Conservation (phyloP, 495 filamentous ascomycete genomes). For the Darksidea phi region DNA sequence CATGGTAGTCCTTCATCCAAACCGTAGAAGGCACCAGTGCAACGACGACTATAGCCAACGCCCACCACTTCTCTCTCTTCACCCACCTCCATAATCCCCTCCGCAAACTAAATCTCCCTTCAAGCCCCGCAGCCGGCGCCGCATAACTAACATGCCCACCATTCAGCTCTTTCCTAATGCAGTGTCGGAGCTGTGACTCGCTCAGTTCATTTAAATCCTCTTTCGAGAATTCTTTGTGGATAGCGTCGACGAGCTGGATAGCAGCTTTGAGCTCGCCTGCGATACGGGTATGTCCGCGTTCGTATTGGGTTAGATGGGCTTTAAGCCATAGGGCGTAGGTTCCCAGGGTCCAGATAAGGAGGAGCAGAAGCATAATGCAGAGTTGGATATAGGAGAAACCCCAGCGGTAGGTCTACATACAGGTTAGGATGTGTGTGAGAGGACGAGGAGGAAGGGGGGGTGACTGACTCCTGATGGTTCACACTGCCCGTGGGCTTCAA, state of each 20-base stretch:
- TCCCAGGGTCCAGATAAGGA: neutral
- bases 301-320: neutral
- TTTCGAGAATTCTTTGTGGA: neutral
- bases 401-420: conserved; percentile 1
- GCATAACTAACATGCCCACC: too few species aligned
- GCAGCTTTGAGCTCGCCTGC: conserved; percentile 2
- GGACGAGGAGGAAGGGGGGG: neutral
- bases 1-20: too few species aligned
- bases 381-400: conserved; percentile 9
- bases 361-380: neutral
- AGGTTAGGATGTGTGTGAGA: neutral
- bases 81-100: too few species aligned
- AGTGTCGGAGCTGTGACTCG: too few species aligned
- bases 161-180: too few species aligned
- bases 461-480: neutral
- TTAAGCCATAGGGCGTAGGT: neutral
- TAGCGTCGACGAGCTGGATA: neutral
- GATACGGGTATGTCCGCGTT: neutral
- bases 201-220: too few species aligned
- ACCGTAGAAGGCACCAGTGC: too few species aligned
- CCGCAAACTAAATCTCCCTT: too few species aligned
- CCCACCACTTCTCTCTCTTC: too few species aligned
- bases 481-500: neutral
- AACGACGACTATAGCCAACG: too few species aligned
- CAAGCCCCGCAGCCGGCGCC: too few species aligned